A percentile compares a stretch with the other conserved stretches of the same genome.
Conservation (phyloP, 2,329 filamentous ascomycete genomes). For the Aspergillus quadrilineatus region DNA sequence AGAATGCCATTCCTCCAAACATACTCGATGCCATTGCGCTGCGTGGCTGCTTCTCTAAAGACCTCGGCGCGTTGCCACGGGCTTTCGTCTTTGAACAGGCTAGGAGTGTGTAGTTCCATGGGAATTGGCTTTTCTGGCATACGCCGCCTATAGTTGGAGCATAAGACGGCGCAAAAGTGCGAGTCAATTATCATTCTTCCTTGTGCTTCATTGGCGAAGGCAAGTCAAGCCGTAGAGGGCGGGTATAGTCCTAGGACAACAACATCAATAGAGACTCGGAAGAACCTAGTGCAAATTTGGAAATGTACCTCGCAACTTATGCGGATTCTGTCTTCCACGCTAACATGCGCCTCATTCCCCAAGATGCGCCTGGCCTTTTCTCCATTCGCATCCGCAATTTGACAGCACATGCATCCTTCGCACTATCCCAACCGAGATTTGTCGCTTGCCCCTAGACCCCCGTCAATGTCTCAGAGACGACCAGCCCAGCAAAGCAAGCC, state of each 20-base stretch:
- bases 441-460: slow-evolving; percentile 48
- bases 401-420: slow-evolving; percentile 54
- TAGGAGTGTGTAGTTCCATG: neutral
- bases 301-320: slow-evolving; percentile 48
- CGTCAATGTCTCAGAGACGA: slow-evolving; percentile 48
- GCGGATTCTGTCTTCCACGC: slow-evolving; percentile 52
- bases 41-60: neutral
- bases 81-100: neutral
- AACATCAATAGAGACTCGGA: slow-evolving; percentile 8
- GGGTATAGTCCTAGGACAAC: slow-evolving; percentile 32
- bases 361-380: slow-evolving; percentile 53
- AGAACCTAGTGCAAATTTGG: neutral
- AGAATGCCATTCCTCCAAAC: too few species aligned
- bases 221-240: slow-evolving; percentile 28
- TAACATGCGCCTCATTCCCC: slow-evolving; percentile 53
- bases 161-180: neutral
- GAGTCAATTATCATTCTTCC: neutral
- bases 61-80: neutral
- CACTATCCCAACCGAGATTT: slow-evolving; percentile 54
- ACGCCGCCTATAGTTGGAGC: neutral
- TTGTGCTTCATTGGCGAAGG: slow-evolving; percentile 10
- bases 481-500: slow-evolving; percentile 49
- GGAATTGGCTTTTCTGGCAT: too few species aligned
- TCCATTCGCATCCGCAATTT: slow-evolving; percentile 51
- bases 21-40: too few species aligned